Evolutionary conservation across 352 stramenopile genomes (phyloP).

Genomic region (Plasmopara viticola): DNA sequence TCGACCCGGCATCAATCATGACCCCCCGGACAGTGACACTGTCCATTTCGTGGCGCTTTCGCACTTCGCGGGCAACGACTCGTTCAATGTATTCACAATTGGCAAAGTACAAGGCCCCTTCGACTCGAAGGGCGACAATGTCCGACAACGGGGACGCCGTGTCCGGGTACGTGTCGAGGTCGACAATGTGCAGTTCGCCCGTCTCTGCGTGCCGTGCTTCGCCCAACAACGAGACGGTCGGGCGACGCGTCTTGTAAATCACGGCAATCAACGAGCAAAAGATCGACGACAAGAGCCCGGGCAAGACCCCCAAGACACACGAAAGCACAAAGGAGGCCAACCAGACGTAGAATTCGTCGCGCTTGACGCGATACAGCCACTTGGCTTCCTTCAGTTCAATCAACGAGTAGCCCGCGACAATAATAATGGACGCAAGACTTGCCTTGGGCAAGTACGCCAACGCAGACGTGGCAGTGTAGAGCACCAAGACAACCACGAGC

Average conservation of each 20-base stretch:
- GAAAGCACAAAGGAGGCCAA: slow-evolving; percentile 40
- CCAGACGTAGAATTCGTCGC: slow-evolving; percentile 66
- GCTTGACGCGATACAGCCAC: slow-evolving; percentile 62
- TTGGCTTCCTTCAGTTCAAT: slow-evolving; percentile 85
- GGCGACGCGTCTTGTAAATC: slow-evolving; percentile 59
- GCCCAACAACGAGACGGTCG: slow-evolving; percentile 37
- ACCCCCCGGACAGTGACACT: slow-evolving; percentile 42
- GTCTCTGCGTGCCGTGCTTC: slow-evolving; percentile 33
- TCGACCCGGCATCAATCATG: slow-evolving; percentile 64
- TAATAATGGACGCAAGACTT: slow-evolving; percentile 85
- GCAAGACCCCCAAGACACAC: slow-evolving; percentile 39
- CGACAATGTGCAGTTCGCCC: slow-evolving; percentile 36
- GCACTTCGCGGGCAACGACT: slow-evolving; percentile 36
- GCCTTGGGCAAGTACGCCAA: slow-evolving; percentile 88
- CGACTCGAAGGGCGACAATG: slow-evolving; percentile 50
- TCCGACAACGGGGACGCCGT: slow-evolving; percentile 29
- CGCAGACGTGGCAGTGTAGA: slow-evolving; percentile 82
- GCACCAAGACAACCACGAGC: slow-evolving; percentile 81
- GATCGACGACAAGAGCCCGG: slow-evolving; percentile 45
- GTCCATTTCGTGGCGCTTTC: slow-evolving; percentile 30
- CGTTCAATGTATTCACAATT: slow-evolving; percentile 62
- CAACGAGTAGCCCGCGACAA: slow-evolving; percentile 82
- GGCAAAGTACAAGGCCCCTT: slow-evolving; percentile 67
- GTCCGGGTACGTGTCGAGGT: slow-evolving; percentile 20
- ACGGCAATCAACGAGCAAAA: slow-evolving; percentile 53